Conservation (phyloP, 2,329 filamentous ascomycete species). For the Fusarium poae region DNA sequence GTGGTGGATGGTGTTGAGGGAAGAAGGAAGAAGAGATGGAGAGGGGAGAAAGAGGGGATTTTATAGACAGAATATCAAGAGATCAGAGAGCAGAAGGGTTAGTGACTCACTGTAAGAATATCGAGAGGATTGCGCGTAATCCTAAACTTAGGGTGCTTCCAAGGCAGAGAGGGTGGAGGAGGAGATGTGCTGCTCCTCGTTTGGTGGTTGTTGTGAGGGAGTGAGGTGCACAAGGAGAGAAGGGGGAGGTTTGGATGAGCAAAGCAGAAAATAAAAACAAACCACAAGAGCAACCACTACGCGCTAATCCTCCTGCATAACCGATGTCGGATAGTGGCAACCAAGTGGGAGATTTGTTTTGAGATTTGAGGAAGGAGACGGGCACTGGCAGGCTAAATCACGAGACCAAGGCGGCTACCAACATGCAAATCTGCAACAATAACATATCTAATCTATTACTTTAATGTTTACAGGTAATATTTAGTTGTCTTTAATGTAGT, state of each 20-base stretch:
- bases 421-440: not conserved
- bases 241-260: slow-evolving; percentile 2
- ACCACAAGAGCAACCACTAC: not conserved
- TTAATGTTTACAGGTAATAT: too few relatives aligned
- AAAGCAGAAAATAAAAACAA: slow-evolving; percentile 20
- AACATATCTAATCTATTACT: not conserved
- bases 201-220: not conserved
- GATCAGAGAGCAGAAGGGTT: not conserved
- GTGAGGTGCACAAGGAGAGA: slow-evolving; percentile 12
- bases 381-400: slow-evolving; percentile 11
- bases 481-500: not conserved
- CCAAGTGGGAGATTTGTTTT: not conserved
- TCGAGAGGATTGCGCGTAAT: not conserved
- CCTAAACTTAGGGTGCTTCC: slow-evolving; percentile 10
- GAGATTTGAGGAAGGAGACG: slow-evolving; percentile 6
- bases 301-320: not conserved
- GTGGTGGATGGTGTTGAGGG: slow-evolving; percentile 23
- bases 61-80: slow-evolving; percentile 6
- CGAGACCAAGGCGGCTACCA: not conserved
- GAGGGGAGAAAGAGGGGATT: slow-evolving; percentile 13
- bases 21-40: slow-evolving; percentile 21
- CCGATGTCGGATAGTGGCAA: not conserved
- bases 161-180: not conserved
- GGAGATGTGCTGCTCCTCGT: slow-evolving; percentile 9
- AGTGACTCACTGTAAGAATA: slow-evolving; percentile 37